Conservation (phyloP, 345 rosid genomes). For the Eucalyptus microcorys region DNA sequence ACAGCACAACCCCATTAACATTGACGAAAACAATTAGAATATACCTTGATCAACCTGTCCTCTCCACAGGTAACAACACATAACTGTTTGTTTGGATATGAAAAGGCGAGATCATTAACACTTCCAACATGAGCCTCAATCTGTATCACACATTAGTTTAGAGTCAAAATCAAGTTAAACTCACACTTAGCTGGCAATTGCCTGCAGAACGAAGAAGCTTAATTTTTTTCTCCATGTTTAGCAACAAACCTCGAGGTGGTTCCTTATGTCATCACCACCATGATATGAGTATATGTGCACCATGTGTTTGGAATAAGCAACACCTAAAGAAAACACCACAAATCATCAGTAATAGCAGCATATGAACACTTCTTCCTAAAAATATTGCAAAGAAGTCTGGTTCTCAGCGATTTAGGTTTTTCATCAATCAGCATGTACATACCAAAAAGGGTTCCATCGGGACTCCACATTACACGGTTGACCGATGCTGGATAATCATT, state of each 20-base stretch:
- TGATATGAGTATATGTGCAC: constrained; percentile 66
- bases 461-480: constrained; percentile 84
- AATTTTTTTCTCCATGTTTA: not conserved
- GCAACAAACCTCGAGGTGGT: constrained; percentile 62
- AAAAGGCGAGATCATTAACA: constrained; percentile 79
- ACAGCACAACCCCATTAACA: not conserved
- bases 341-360: not conserved
- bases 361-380: not conserved
- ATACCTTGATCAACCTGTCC: constrained; percentile 70
- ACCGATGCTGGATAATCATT: constrained; percentile 49
- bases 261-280: constrained; percentile 50
- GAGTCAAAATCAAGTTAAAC: not conserved
- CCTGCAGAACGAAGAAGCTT: not conserved
- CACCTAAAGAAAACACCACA: constrained; percentile 31
- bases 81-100: constrained; percentile 62
- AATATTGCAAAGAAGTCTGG: not conserved
- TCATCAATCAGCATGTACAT: not conserved
- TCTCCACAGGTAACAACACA: constrained; percentile 77
- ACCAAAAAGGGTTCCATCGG: constrained; percentile 83
- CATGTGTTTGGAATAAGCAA: constrained; percentile 77
- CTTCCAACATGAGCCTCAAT: constrained; percentile 85
- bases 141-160: constrained; percentile 13
- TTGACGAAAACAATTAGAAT: not conserved
- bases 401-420: not conserved
- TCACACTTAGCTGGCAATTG: not conserved